Evolutionary conservation across 257 asterid species (phyloP).

Genomic region (Cruciata laevipes): DNA sequence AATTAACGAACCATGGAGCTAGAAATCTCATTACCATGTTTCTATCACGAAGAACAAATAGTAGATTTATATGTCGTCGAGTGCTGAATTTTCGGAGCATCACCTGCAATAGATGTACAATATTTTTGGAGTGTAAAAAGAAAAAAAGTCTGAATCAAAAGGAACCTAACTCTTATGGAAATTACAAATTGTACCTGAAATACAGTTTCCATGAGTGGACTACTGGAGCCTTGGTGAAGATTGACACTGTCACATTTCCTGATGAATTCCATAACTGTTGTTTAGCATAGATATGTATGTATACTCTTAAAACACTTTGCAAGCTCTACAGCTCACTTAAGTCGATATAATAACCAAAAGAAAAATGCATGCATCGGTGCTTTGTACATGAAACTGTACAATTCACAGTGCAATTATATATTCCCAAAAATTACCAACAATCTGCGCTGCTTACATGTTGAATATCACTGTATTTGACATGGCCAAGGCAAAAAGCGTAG

Average conservation of each 20-base stretch:
- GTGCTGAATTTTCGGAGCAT: neutral
- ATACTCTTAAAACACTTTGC: neutral
- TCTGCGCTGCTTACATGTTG: constrained; percentile 2
- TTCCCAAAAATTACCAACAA: neutral
- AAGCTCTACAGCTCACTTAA: neutral
- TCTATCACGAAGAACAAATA: constrained; percentile 7
- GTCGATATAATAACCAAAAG: neutral
- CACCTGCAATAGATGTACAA: neutral
- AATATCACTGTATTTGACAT: constrained; percentile 7
- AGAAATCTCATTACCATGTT: neutral
- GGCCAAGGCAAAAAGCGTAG: constrained; percentile 6
- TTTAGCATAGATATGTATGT: neutral
- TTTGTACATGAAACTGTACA: neutral
- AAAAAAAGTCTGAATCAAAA: neutral
- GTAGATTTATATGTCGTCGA: neutral
- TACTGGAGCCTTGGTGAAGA: neutral
- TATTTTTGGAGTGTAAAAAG: neutral
- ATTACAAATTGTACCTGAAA: neutral
- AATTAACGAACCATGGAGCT: neutral
- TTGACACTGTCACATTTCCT: constrained; percentile 3
- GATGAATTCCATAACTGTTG: neutral
- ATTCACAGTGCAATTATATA: neutral
- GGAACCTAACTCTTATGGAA: neutral
- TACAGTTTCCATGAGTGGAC: neutral
- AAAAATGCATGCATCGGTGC: neutral